Evolutionary conservation across 106 monocot genomes (phyloP).

Genomic region (Amphibolis antarctica): DNA sequence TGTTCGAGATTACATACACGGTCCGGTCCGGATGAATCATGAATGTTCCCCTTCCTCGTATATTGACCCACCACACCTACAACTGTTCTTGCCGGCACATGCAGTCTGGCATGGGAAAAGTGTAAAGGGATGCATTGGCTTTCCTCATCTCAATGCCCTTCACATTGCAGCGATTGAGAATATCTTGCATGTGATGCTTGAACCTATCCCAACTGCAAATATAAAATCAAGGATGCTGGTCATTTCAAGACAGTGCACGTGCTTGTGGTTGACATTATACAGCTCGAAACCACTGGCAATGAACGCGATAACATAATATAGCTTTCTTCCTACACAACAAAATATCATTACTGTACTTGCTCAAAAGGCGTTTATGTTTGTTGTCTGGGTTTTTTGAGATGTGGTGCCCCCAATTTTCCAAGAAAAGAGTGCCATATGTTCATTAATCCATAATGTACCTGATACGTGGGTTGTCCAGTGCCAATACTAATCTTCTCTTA

Average conservation of each 20-base stretch:
- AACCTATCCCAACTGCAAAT: conserved; percentile 83
- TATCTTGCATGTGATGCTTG: conserved; percentile 79
- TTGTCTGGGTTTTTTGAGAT: too few species aligned
- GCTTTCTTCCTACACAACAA: too few species aligned
- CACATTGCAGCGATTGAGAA: conserved; percentile 57
- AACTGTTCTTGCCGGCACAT: conserved; percentile 49
- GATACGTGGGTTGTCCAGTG: conserved; percentile 65
- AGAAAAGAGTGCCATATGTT: neutral
- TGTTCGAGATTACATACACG: conserved; percentile 1
- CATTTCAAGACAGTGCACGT: too few species aligned
- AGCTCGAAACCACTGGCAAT: too few species aligned
- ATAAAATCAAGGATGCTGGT: neutral
- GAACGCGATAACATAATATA: too few species aligned
- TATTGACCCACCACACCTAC: neutral
- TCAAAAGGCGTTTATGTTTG: too few species aligned
- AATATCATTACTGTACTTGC: too few species aligned
- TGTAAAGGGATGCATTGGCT: conserved; percentile 53
- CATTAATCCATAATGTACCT: conserved; percentile 25
- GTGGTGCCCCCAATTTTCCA: too few species aligned
- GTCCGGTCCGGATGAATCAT: too few species aligned
- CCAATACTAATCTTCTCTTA: conserved; percentile 64
- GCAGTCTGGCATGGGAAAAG: conserved; percentile 92
- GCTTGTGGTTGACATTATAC: too few species aligned
- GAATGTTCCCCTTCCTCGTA: too few species aligned
- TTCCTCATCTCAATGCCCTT: conserved; percentile 59